Evolutionary conservation across 352 stramenopile species (phyloP), one percentile per base, ranked within the genome.

Genomic region (Phytophthora macrochlamydospora): DNA sequence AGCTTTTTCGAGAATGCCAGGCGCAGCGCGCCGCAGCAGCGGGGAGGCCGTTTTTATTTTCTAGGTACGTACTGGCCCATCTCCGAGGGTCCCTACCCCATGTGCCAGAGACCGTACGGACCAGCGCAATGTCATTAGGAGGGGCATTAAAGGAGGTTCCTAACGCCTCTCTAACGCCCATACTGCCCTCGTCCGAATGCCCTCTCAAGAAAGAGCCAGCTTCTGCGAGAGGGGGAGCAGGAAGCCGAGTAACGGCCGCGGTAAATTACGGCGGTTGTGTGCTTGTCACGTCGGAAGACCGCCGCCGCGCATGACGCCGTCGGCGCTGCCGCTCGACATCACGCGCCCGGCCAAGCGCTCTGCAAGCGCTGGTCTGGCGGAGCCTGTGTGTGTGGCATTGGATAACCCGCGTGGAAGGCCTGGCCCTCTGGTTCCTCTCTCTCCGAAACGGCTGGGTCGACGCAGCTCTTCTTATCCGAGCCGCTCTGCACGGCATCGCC

Each of bases 1-100:
- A 69, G 49, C 33, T 59, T 59, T 79, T 83, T 83, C 38, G 59
- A 51, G 75, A 83, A 83, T 83, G 74, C 49, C 45, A 68, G 13
- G 42, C 57, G 29, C 24, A 18, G 6, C 24, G 2, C 24, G 9
- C 48, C 2, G 7, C 48, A 24, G 49, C 49, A 32, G 48, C 7
- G n/a, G n/a, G n/a, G 46, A 12, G 11, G 13, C 31, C 44, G 24
- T 9, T 38, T 3, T 2, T 18, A 52, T n/a, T 33, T 52, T 52
- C 9, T 52, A 33, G 45, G 48, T 53, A 35, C 43, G 51, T 50
- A 55, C 48, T 3, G 28, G 46, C 46, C 24, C 46, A 38, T 52
- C 46, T 5, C 46, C 2, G 43, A 8, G 43, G 43, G 24, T 6
- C 46, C 46, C 46, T 14, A 37, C 2, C 46, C 24, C 46, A 18